Percentiles rank a stretch among this genome's conserved stretches.
Conservation (phyloP, 768 basidiomycete species). For the Psilocybe cyanescens region DNA sequence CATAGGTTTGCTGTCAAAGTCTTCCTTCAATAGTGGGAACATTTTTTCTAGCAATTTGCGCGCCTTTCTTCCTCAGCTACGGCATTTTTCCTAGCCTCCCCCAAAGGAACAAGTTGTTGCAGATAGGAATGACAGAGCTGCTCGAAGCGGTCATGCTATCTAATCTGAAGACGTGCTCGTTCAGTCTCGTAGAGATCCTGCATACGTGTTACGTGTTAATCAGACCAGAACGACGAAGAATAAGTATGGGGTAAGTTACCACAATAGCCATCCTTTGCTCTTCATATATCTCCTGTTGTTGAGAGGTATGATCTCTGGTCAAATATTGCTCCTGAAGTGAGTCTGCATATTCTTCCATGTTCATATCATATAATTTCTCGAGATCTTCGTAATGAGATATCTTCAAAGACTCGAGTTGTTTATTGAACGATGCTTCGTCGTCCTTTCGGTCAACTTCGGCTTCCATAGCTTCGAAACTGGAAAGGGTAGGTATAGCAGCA, state of each 20-base stretch:
- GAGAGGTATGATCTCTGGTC: background rate
- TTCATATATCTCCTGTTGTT: background rate
- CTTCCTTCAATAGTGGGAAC: slow-evolving; percentile 38
- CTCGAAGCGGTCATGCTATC: slow-evolving; percentile 34
- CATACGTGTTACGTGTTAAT: background rate
- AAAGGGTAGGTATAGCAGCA: background rate
- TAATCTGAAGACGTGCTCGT: background rate
- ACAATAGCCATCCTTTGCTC: background rate
- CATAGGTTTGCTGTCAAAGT: slow-evolving; percentile 37
- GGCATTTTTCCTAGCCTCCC: slow-evolving; percentile 19
- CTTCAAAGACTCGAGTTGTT: slow-evolving; percentile 30
- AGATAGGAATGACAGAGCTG: slow-evolving; percentile 36
- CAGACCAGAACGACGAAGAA: background rate
- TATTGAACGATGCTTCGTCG: slow-evolving; percentile 26
- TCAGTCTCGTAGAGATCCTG: background rate
- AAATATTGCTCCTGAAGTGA: background rate
- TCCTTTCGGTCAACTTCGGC: slow-evolving; percentile 33
- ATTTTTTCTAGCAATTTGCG: slow-evolving; percentile 28
- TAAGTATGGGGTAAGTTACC: background rate
- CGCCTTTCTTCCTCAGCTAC: slow-evolving; percentile 26
- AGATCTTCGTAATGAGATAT: slow-evolving; percentile 39
- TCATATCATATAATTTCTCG: slow-evolving; percentile 17
- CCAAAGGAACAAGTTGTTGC: slow-evolving; percentile 24
- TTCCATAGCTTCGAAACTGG: slow-evolving; percentile 40
- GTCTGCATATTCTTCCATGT: background rate